Base-by-base conservation (phyloP, 2,329 filamentous ascomycete genomes). In the Penicillium sp. region DNA sequence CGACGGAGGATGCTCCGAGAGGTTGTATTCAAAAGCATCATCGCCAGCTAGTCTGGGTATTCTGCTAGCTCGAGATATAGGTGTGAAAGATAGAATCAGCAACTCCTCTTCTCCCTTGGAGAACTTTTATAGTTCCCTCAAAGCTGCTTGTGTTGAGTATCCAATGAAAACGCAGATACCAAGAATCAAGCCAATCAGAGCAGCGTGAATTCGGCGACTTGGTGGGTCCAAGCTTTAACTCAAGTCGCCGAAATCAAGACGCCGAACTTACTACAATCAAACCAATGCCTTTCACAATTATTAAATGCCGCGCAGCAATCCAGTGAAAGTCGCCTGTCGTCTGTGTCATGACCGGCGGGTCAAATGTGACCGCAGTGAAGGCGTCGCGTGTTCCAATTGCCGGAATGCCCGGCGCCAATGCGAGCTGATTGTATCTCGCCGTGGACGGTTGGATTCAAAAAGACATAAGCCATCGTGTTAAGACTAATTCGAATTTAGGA, bases 311-410 rank as follows among this genome's bases (percentile, higher is more conserved):
- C 41, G 51, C 12, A 32, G 25, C 10, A 39, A 12, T 49, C 53
- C 55, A 42, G 41, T 37, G 3, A 62, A 57, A 46, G 51, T 62
- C 21, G 60, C 59, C 18, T 61, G 59, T 41, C 45, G 25, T 9
- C 12, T 40, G 13, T 61, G 60, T 41, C 57, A 62, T 50, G 54
- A 54, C 6, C 52, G 59, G 25, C 59, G 59, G n/a, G 60, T 62
- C 15, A 61, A 46, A 47, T 62, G 59, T 44, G 52, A 62, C 23
- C 60, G 60, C 12, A 42, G 40, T 21, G 40, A 59, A 41, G 55
- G 52, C 2, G 32, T 51, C 6, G 32, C 52, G 15, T 62, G 60
- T 50, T 46, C 59, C 31, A 60, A 58, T 15, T 62, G 60, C 37
- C 59, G 42, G 12, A 49, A 41, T 6, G 38, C 53, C 8, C 31